Base-by-base conservation (phyloP, 192 early-diverging fungal species). In the Backusella macrospora region DNA sequence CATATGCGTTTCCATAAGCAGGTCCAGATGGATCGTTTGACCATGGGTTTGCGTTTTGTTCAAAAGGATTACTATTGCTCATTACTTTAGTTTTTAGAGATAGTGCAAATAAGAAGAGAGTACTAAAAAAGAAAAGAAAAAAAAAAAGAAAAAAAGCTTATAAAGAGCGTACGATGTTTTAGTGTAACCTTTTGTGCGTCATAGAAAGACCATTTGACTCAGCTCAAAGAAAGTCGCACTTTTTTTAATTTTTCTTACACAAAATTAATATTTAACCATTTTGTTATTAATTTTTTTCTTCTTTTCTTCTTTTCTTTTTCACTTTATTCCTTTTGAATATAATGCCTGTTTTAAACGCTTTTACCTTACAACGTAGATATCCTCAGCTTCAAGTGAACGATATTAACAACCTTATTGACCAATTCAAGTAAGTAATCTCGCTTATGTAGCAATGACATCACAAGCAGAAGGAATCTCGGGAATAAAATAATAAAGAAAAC, bases 301-400 rank as follows among this genome's bases (percentile, higher is more conserved):
- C 21, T 9, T 1, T 12, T 43, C 42, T 44, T 45, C 13, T 9
- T 29, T 23, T 68, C 43, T 46, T 68, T 26, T 68, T 68, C 39
- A 14, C 43, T 46, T 21, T 4, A 44, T 15, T 16, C 2, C 29
- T 34, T 34, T 34, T 34, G 29, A 34, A 34, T 45, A 23, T 5
- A 68, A 87, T 85, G 83, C 81, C 82, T 43, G 80, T 83, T 62
- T 72, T 82, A 46, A 87, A 87, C 78, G 82, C 83, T 62, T 83
- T 84, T 62, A 79, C 79, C n/a, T 74, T 87, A 48, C 78, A 79
- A 59, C 83, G 80, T 73, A 87, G 83, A 68, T 87, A 82, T 55
- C 86, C 86, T 15, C 73, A 81, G 37, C 45, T 87, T 9, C 80
- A 81, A 64, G 81, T 81, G 40, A 81, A 82, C 68, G 86, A 87